Base-by-base conservation (phyloP, 768 basidiomycete genomes). In the Termitomyces sp. region DNA sequence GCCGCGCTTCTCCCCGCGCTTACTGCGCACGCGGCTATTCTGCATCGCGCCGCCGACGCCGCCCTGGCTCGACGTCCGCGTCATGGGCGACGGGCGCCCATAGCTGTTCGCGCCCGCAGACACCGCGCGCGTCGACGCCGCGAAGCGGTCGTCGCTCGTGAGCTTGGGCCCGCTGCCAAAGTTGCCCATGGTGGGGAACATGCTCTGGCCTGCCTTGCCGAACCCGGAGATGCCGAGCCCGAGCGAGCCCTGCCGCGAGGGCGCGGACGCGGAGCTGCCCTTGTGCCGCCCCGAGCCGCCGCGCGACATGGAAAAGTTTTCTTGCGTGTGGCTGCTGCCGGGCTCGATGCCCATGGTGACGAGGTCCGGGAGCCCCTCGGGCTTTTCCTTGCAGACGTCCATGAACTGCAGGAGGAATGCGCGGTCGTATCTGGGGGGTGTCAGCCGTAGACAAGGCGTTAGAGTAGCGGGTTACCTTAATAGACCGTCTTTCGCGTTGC, bases 371-470 rank as follows among this genome's bases (percentile, higher is more conserved):
- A 98, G 86, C 55, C 82, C 80, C 54, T 92, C 93, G 3, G 97
- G 96, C 72, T 94, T 95, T 75, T 98, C 96, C 71, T 86, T 91
- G 80, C 97, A 99, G 59, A 96, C 74, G 24, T 76, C 73, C 91
- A 97, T 94, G 77, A 99, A 99, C 69, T 99, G 96, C 58, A 99
- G 74, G 26, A 99, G 81, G 85, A 99, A 99, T 20, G 95, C 93
- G 36, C 95, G 93, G 70, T 98, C 94, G 70, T 99, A 99, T 66
- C 96, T 93, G 42, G 60, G 5, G 50, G 26, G 56, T 24, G 28
- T 51, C 2, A 63, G 46, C 36, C 41, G 55, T 24, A 16, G 34
- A 26, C 6, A 7, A 20, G 15, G 1, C 16, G 29, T 5, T 26
- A 44, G 45, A 54, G 1, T 44, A 46, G 29, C 6, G 34, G 53